phyloP scores from a whole-genome alignment of 768 basidiomycete species.

The Myochromella boudieri region DNA sequence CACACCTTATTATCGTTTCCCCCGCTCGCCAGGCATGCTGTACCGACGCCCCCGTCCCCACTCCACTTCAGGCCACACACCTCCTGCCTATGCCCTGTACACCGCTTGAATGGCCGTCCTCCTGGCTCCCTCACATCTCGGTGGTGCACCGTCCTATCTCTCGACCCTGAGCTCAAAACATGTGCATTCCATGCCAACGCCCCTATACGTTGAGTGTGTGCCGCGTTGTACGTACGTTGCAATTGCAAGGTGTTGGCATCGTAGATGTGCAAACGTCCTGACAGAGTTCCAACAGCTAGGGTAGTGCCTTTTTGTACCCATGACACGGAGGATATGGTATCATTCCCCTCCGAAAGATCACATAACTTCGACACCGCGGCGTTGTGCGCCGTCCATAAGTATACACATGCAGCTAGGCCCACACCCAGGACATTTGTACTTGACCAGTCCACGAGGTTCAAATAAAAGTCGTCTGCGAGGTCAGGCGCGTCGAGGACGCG shows the following conservation, averaged over 20 bases:
- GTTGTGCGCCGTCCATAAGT: conserved; percentile 96
- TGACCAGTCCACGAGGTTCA: conserved; percentile 97
- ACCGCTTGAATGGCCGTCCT: conserved; percentile 64
- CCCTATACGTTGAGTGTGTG: conserved; percentile 88
- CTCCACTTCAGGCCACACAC: conserved; percentile 97
- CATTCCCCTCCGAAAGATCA: conserved; percentile 65
- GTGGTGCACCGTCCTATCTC: conserved; percentile 89
- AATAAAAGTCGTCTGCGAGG: conserved; percentile 96
- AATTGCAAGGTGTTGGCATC: conserved; percentile 78
- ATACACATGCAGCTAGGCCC: conserved; percentile 88
- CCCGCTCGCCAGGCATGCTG: conserved; percentile 80
- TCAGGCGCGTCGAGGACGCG: conserved; percentile 97
- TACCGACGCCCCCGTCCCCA: conserved; percentile 37
- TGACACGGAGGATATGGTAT: conserved; percentile 82
- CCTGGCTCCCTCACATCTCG: conserved; percentile 83
- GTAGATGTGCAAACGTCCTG: conserved; percentile 89
- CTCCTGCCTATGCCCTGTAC: conserved; percentile 83
- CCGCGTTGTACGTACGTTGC: conserved; percentile 79
- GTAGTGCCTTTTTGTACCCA: conserved; percentile 95
- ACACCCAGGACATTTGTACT: conserved; percentile 94
- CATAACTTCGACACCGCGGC: conserved; percentile 91
- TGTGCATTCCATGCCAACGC: conserved; percentile 92
- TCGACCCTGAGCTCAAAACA: conserved; percentile 85
- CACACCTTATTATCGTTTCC: conserved; percentile 99
- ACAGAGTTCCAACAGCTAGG: conserved; percentile 91